Percentiles rank a stretch among this genome's conserved stretches.
phyloP scores from a whole-genome alignment of 2,329 filamentous ascomycete species.

The Pestalotiopsis sp. region DNA sequence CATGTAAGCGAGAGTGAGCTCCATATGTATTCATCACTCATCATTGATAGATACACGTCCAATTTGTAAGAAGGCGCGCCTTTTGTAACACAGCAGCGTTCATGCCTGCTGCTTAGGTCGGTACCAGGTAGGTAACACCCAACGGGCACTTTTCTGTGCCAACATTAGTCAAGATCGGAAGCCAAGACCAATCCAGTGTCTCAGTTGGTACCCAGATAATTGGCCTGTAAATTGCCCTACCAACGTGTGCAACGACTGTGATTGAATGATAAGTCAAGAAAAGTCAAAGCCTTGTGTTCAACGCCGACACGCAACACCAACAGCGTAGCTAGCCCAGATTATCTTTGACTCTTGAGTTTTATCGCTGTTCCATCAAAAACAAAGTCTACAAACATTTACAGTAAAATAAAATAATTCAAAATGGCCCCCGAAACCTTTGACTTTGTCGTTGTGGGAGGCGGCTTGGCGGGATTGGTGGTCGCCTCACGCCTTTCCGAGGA shows the following conservation, averaged over 20 bases:
- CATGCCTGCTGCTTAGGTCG: no score
- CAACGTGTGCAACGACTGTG: not conserved
- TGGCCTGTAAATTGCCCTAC: not conserved
- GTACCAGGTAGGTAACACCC: no score
- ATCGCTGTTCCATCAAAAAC: not conserved
- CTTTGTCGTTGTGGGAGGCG: slow-evolving; percentile 51
- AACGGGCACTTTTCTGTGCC: not conserved
- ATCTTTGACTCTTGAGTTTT: not conserved
- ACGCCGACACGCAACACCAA: not conserved
- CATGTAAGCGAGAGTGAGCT: no score
- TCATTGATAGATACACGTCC: no score
- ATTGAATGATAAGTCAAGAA: not conserved
- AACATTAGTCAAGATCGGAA: not conserved
- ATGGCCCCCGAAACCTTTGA: slow-evolving; percentile 32
- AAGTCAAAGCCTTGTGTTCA: not conserved
- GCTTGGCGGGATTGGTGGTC: slow-evolving; percentile 49
- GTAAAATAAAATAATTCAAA: not conserved
- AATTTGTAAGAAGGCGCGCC: no score
- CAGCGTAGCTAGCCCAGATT: not conserved
- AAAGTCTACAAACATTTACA: not conserved
- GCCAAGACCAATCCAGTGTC: not conserved
- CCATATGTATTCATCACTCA: no score
- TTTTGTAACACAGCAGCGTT: no score
- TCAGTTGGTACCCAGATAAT: not conserved
- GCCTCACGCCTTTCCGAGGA: slow-evolving; percentile 42